Base-by-base conservation (phyloP, 2,329 filamentous ascomycete species). In the Cladobotryum protrusum region DNA sequence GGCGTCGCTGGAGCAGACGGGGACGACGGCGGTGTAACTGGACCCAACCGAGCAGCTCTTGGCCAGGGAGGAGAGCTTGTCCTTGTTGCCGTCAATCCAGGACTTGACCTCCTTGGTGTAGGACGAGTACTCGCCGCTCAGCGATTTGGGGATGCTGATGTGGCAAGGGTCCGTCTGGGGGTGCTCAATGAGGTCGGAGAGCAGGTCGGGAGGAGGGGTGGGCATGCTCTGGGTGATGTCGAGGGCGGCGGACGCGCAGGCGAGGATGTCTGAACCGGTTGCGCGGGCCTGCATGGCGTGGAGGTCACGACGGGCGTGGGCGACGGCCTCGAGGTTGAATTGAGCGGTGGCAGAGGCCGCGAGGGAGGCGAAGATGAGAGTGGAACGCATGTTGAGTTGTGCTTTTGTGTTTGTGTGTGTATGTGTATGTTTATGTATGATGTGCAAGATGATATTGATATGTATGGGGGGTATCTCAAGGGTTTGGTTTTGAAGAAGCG, bases 101-200 rank as follows among this genome's bases (percentile, higher is more conserved):
- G 56, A 59, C 9, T 54, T 17, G 33, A 65, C 48, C 53, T 62
- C 48, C 45, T 56, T 57, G 55, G 55, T 61, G 62, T 68, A 71
- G 52, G 56, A 59, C 19, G 56, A 52, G 59, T 63, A 68, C 39
- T 64, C 55, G 29, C 50, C 55, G 56, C 54, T 61, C 34, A 70
- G 61, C 56, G 57, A 60, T 18, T 53, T 36, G n/a, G 68, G 64
- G 6, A 60, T 49, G 48, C 50, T 60, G 59, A 64, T 61, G 54
- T 50, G 17, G 65, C 68, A 70, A 3, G 59, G 55, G 60, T 68
- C 60, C 46, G 62, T 60, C 47, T 57, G 56, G 5, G 60, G 55
- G 55, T 63, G 47, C 8, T 53, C 49, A 9, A 43, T 42, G 24
- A 57, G 33, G 54, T 62, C 62, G 34, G 57, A 54, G 49, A 59